Base-by-base conservation (phyloP, 202 grass and related monocot genomes). In the Carex sylvatica region DNA sequence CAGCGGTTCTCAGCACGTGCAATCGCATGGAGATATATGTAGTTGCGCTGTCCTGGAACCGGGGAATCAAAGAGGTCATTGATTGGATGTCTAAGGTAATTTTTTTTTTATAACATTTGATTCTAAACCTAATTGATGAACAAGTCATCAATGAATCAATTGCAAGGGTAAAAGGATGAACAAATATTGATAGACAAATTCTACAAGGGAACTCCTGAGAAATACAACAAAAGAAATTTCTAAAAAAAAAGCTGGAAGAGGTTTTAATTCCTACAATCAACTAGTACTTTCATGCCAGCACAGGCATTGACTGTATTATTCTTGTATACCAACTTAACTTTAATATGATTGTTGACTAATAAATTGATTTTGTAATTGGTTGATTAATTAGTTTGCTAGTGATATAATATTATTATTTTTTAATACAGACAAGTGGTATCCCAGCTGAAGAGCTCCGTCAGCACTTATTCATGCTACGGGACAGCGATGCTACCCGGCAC, bases 11-110 rank as follows among this genome's bases (percentile, higher is more conserved):
- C 44, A 96, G 93, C 77, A 96, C 93, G 46, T 96, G 90, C 79
- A 96, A 96, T 55, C 90, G 93, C 70, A 96, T 96, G 93, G 90
- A 96, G 82, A 96, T 96, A 60, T 96, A 96, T 80, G 88, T 96
- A 54, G 93, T 96, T 33, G 90, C 93, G 66, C 64, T 96, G 56
- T 96, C 93, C 7, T 96, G 93, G 93, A 96, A 93, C 70, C 86
- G 90, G 64, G 93, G 93, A 61, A 96, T 96, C 55, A 88, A 88
- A 85, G 93, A 96, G 88, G 90, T 96, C 11, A 82, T 96, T 11
- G 93, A 96, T 61, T 96, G 93, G 93, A 96, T 96, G 90, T 76
- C 93, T 69, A 96, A 91, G 90, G 93, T 96, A 84, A 36, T 83
- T 46, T 30, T 64, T 28, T 28, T 23, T 61, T 24, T 26, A 3